A percentile compares a stretch with the other conserved stretches of the same genome.
Evolutionary conservation across 176 grass and related monocot genomes (phyloP).

Genomic region (Carex scoparia): DNA sequence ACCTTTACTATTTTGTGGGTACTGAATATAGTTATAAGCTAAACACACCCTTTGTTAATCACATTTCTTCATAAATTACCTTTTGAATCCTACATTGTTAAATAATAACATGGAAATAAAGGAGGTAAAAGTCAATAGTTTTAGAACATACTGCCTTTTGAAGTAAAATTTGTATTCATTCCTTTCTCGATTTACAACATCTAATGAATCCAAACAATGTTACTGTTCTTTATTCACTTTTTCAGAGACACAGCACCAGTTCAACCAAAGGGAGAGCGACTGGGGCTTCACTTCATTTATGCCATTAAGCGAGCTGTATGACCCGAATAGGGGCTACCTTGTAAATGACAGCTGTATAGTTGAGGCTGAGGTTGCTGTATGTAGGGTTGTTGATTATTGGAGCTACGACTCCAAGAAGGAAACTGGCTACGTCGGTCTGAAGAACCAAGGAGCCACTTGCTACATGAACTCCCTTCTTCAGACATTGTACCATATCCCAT

Average conservation of each 20-base stretch:
- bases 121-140: neutral
- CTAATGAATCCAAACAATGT: neutral
- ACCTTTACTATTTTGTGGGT: neutral
- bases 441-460: slow-evolving; percentile 99
- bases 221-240: slow-evolving; percentile 20
- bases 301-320: slow-evolving; percentile 87
- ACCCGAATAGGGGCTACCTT: slow-evolving; percentile 90
- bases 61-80: neutral
- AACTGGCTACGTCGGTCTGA: slow-evolving; percentile 98
- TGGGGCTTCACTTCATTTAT: slow-evolving; percentile 99
- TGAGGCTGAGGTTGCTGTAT: slow-evolving; percentile 89
- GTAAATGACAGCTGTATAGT: slow-evolving; percentile 94
- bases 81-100: neutral
- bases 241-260: slow-evolving; percentile 96
- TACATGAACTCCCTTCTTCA: slow-evolving; percentile 99
- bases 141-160: slow-evolving; percentile 3
- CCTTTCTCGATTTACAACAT: neutral
- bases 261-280: slow-evolving; percentile 89
- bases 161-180: neutral
- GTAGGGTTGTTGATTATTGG: slow-evolving; percentile 92
- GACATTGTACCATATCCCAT: slow-evolving; percentile 93
- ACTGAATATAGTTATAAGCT: neutral
- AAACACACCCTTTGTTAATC: neutral
- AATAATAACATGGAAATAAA: neutral
- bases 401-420: slow-evolving; percentile 99